phyloP scores from a whole-genome alignment of 768 basidiomycete genomes.

The Termitomyces sp. region DNA sequence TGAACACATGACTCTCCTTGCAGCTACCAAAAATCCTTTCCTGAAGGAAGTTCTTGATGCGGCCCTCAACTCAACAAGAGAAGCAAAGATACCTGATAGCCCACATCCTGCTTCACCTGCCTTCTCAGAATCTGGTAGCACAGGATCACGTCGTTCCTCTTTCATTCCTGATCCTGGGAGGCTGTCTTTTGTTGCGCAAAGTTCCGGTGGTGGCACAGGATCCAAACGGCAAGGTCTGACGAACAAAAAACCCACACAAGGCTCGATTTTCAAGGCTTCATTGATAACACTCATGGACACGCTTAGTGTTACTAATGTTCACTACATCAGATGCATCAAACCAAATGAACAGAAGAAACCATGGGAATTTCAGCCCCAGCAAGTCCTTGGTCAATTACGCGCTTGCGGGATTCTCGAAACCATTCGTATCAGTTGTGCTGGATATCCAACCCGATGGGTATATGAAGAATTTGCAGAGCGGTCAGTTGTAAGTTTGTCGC shows the following conservation, averaged over 20 bases:
- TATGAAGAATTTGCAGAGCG: slow-evolving; percentile 98
- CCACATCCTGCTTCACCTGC: slow-evolving; percentile 73
- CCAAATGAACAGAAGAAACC: slow-evolving; percentile 95
- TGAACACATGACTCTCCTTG: slow-evolving; percentile 89
- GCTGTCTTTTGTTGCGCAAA: slow-evolving; percentile 57
- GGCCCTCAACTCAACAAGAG: slow-evolving; percentile 71
- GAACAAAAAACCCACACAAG: slow-evolving; percentile 91
- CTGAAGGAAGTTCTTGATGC: slow-evolving; percentile 92
- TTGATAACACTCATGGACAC: slow-evolving; percentile 95
- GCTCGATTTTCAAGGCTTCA: slow-evolving; percentile 97
- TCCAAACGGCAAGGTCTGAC: slow-evolving; percentile 60
- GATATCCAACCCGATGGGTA: slow-evolving; percentile 97
- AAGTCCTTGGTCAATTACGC: slow-evolving; percentile 90
- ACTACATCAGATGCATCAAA: slow-evolving; percentile 99
- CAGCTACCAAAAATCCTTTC: slow-evolving; percentile 85
- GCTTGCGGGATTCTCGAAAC: slow-evolving; percentile 99
- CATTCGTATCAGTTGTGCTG: slow-evolving; percentile 97
- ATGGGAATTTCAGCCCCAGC: slow-evolving; percentile 95
- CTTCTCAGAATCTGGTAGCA: slow-evolving; percentile 72
- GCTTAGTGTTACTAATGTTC: slow-evolving; percentile 93
- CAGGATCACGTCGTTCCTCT: slow-evolving; percentile 75
- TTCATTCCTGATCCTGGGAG: slow-evolving; percentile 87
- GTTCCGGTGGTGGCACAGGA: slow-evolving; percentile 26
- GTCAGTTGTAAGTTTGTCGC: slow-evolving; percentile 37
- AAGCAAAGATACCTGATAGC: slow-evolving; percentile 62